Conservation (phyloP, 345 rosid genomes). For the Toxicodendron radicans region DNA sequence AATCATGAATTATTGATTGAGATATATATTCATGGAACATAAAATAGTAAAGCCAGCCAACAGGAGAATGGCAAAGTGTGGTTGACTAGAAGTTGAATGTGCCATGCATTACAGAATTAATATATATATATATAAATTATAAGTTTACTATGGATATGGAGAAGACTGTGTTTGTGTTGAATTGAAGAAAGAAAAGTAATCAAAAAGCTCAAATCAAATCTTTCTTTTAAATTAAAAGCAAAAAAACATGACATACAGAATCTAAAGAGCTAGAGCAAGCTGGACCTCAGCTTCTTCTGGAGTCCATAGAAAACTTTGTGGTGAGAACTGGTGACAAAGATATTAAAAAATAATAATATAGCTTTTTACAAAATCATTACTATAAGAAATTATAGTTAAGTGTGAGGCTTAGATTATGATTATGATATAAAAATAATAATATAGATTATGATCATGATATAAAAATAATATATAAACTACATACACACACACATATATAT, state of each 20-base stretch:
- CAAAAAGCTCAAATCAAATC: constrained; percentile 35
- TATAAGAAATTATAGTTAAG: constrained; percentile 24
- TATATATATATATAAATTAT: not conserved
- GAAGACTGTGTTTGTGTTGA: not conserved
- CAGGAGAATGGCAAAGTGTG: constrained; percentile 13
- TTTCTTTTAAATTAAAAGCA: constrained; percentile 23
- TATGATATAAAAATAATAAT: constrained; percentile 14
- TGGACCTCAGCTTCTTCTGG: constrained; percentile 30
- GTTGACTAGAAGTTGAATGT: constrained; percentile 28
- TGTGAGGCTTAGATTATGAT: constrained; percentile 32
- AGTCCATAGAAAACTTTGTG: constrained; percentile 23
- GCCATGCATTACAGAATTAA: constrained; percentile 15
- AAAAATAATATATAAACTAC: too few species aligned
- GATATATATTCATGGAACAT: not conserved
- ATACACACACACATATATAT: too few species aligned
- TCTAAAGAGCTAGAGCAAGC: constrained; percentile 34
- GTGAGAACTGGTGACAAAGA: constrained; percentile 33
- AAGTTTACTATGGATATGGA: not conserved
- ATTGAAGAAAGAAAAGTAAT: constrained; percentile 9
- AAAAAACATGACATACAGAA: constrained; percentile 8
- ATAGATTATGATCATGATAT: too few species aligned
- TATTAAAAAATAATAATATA: constrained; percentile 16
- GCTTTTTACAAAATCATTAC: constrained; percentile 42
- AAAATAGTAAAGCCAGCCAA: constrained; percentile 17
- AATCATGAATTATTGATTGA: not conserved